Base-by-base conservation (phyloP, 495 filamentous ascomycete species). In the Penicillium coffeae region DNA sequence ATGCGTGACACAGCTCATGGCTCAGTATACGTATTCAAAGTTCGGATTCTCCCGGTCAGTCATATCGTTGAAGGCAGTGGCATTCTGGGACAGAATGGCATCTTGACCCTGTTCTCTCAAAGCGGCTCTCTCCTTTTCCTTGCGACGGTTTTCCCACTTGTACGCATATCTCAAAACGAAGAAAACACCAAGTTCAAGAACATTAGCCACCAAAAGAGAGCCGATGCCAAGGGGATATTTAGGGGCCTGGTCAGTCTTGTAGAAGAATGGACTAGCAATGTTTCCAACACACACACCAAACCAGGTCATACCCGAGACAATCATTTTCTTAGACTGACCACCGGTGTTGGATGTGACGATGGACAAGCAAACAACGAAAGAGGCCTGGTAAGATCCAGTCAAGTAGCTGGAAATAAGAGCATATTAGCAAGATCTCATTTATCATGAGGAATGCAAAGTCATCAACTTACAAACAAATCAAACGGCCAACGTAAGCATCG, bases 291-390 rank as follows among this genome's bases (percentile, higher is more conserved):
- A 75, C 3, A 68, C 67, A 1, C 66, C 71, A 0, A 72, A 38
- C 52, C 76, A 80, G 41, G 78, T 66, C 39, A 79, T 71, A 0
- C 72, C 78, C 30, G 78, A 79, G 0, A 74, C 72, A 30, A 77
- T 69, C 4, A 76, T 71, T 39, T 83, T 81, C 59, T 84, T 84
- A 1, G 79, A 80, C 37, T 83, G 79, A 1, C 80, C 74, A 0
- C 69, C 77, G 42, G 67, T 74, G 46, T 79, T 80, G 9, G 66
- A 69, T 0, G 77, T 84, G 3, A 72, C 62, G 12, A 86, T 64
- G 9, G 75, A 78, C 27, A 83, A 67, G 1, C 73, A 69, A 32
- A 84, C 62, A 10, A 81, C 77, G 25, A 77, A 81, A 0, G 81
- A 76, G 1, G 78, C 82, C 46, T 79, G 77, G 51, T 83, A 84